Evolutionary conservation across 768 basidiomycete species (phyloP).

Genomic region (Hygrocybe coccinea): DNA sequence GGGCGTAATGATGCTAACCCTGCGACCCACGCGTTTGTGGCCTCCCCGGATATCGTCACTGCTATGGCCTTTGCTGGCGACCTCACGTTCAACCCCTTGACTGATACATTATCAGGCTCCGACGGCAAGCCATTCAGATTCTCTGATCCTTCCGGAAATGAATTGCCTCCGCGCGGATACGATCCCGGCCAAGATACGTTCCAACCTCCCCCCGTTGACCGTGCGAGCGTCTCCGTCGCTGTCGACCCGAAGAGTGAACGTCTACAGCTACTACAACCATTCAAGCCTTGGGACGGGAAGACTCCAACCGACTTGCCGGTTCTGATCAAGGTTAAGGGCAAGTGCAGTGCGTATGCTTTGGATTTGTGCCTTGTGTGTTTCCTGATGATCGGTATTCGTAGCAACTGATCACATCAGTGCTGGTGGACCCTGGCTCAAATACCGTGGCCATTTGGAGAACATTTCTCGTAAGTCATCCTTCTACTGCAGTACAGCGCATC

Average conservation of each 20-base stretch:
- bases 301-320: slow-evolving; percentile 83
- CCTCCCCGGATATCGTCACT: slow-evolving; percentile 92
- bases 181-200: slow-evolving; percentile 97
- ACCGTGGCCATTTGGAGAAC: slow-evolving; percentile 97
- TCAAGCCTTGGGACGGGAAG: slow-evolving; percentile 91
- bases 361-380: background rate
- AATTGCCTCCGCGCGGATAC: slow-evolving; percentile 93
- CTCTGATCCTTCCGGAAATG: slow-evolving; percentile 82
- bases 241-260: slow-evolving; percentile 82
- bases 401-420: slow-evolving; percentile 94
- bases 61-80: slow-evolving; percentile 93
- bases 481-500: background rate
- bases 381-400: slow-evolving; percentile 19
- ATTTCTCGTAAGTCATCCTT: slow-evolving; percentile 69
- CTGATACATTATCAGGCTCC: slow-evolving; percentile 78
- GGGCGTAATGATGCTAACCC: slow-evolving; percentile 99
- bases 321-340: slow-evolving; percentile 97
- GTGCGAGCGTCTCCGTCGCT: slow-evolving; percentile 77
- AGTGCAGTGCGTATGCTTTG: slow-evolving; percentile 74
- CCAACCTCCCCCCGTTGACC: slow-evolving; percentile 88
- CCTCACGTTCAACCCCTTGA: slow-evolving; percentile 95
- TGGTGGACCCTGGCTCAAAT: slow-evolving; percentile 99
- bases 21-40: slow-evolving; percentile 94
- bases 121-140: slow-evolving; percentile 99
- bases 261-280: slow-evolving; percentile 86